phyloP scores from a whole-genome alignment of 2,329 filamentous ascomycete genomes.

The Paraphaeosphaeria minitans region DNA sequence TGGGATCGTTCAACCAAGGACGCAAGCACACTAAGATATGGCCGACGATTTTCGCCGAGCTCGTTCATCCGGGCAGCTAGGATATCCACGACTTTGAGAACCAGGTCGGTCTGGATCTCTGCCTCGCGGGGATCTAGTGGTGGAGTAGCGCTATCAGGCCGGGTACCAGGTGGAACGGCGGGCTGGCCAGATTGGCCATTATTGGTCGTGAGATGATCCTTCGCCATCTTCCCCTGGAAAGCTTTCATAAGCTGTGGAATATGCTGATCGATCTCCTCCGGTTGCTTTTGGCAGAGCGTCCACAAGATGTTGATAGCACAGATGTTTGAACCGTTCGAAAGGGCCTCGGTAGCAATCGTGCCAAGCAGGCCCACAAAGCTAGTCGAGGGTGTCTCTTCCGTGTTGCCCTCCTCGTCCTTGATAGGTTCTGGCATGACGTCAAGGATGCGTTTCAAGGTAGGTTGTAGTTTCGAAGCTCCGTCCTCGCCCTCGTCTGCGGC shows the following conservation, averaged over 20 bases:
- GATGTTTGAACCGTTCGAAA: conserved; percentile 79
- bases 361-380: conserved; percentile 87
- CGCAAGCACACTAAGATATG: conserved; percentile 93
- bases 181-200: conserved; percentile 50
- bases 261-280: conserved; percentile 87
- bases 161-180: conserved; percentile 39
- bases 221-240: conserved; percentile 86
- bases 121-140: conserved; percentile 77
- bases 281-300: conserved; percentile 84
- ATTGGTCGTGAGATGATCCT: conserved; percentile 81
- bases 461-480: conserved; percentile 64
- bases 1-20: conserved; percentile 94
- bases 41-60: conserved; percentile 85
- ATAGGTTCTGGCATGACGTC: conserved; percentile 83
- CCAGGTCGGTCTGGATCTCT: conserved; percentile 86
- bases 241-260: conserved; percentile 90
- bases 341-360: conserved; percentile 82
- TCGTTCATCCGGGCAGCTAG: conserved; percentile 91
- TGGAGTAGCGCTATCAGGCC: conserved; percentile 62
- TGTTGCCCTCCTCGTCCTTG: conserved; percentile 83
- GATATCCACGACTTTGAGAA: conserved; percentile 94
- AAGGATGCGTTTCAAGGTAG: conserved; percentile 80
- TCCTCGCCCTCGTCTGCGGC: conserved; percentile 72
- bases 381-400: conserved; percentile 75
- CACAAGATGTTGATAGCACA: conserved; percentile 92